A percentile compares a stretch with the other conserved stretches of the same genome.
phyloP scores from a whole-genome alignment of 345 rosid species.

The Stellera chamaejasme region DNA sequence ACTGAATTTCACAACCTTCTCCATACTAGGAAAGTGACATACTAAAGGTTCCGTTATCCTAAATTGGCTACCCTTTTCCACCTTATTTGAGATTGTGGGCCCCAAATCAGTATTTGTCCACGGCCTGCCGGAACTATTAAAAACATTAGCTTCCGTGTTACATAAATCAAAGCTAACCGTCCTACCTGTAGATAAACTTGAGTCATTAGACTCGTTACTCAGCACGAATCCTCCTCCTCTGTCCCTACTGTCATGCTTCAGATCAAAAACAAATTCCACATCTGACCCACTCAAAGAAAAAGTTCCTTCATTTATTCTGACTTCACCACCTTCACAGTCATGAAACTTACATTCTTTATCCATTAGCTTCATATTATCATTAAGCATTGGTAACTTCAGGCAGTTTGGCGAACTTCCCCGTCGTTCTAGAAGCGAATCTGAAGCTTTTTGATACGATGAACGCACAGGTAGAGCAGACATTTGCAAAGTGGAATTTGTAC shows the following conservation, averaged over 20 bases:
- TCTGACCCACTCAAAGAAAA: slow-evolving; percentile 32
- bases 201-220: slow-evolving; percentile 13
- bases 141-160: slow-evolving; percentile 23
- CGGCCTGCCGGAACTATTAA: slow-evolving; percentile 22
- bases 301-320: slow-evolving; percentile 16
- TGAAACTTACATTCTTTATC: slow-evolving; percentile 14
- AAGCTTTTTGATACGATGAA: slow-evolving; percentile 35
- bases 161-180: slow-evolving; percentile 21
- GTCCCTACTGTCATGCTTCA: slow-evolving; percentile 31
- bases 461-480: slow-evolving; percentile 17
- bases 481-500: slow-evolving; percentile 26
- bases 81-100: slow-evolving; percentile 14
- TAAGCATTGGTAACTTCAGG: slow-evolving; percentile 58
- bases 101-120: slow-evolving; percentile 12
- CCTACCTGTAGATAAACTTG: slow-evolving; percentile 28
- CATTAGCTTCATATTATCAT: slow-evolving; percentile 35
- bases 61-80: slow-evolving; percentile 16
- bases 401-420: slow-evolving; percentile 68
- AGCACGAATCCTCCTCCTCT: slow-evolving; percentile 21
- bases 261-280: slow-evolving; percentile 49
- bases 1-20: slow-evolving; percentile 35
- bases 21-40: slow-evolving; percentile 70
- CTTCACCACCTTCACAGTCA: slow-evolving; percentile 23
- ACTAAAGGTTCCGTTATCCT: slow-evolving; percentile 33
- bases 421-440: slow-evolving; percentile 81